A percentile compares a stretch with the other conserved stretches of the same genome.
Evolutionary conservation across 2,329 filamentous ascomycete species (phyloP).

Genomic region (Penicillium sp.): DNA sequence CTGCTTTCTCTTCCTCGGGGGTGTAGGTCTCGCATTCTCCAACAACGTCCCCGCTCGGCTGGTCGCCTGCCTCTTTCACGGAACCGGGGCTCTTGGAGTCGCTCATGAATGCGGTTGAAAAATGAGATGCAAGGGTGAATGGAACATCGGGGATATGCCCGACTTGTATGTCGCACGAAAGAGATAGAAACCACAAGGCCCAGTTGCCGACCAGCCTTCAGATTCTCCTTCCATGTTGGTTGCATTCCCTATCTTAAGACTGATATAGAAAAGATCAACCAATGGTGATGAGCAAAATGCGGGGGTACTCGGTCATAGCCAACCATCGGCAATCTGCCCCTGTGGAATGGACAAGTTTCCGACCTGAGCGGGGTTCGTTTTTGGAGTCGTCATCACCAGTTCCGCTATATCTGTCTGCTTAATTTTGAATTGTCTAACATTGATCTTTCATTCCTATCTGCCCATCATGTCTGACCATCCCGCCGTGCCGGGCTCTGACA

Average conservation of each 20-base stretch:
- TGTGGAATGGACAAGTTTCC: slow-evolving; percentile 8
- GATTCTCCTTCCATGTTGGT: neutral
- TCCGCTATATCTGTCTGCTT: neutral
- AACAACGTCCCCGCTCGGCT: slow-evolving; percentile 5
- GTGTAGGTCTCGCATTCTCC: slow-evolving; percentile 9
- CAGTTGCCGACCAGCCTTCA: neutral
- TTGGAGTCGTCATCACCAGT: neutral
- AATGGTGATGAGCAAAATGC: slow-evolving; percentile 1
- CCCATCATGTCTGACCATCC: slow-evolving; percentile 10
- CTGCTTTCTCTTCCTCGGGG: slow-evolving; percentile 16
- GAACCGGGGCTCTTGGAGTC: neutral
- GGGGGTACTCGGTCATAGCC: slow-evolving; percentile 9
- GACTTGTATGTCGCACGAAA: neutral
- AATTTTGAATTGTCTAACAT: too few species aligned
- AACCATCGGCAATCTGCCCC: slow-evolving; percentile 10
- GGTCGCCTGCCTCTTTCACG: slow-evolving; percentile 6
- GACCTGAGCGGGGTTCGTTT: neutral
- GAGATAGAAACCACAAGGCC: neutral
- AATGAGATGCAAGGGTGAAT: neutral
- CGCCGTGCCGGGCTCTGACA: slow-evolving; percentile 17
- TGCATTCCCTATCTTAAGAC: slow-evolving; percentile 5
- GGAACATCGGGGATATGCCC: neutral
- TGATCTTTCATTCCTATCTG: neutral
- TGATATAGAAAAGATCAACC: slow-evolving; percentile 14
- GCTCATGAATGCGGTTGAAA: slow-evolving; percentile 6